Base-by-base conservation (phyloP, 345 rosid genomes). In the Sonneratia caseolaris region DNA sequence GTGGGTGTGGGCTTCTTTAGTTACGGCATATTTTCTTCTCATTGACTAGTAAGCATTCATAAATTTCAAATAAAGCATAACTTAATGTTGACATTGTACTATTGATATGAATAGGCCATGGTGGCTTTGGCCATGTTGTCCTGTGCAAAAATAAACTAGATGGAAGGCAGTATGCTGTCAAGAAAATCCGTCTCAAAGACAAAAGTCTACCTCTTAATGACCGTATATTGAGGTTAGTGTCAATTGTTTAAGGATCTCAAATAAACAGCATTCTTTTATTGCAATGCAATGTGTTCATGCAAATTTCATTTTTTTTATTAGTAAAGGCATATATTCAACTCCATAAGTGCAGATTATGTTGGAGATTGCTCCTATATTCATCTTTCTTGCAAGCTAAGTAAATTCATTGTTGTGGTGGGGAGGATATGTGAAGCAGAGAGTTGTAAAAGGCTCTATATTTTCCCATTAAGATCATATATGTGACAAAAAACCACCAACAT, bases 91-190 rank as follows among this genome's bases (percentile, higher is more conserved):
- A 53, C 1, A 22, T 13, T 70, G 2, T 36, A 24, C 16, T 67
- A 36, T 49, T 45, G 22, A 49, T 35, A 42, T 55, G 66, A 13
- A 73, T 79, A 94, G 98, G 98, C 70, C 98, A 90, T 77, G 98
- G 98, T 71, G 96, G 96, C 77, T 94, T 94, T 73, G 98, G 95
- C 62, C 95, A 86, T 75, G 98, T 94, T 74, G 93, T 94, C 7
- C 76, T 94, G 51, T 91, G 98, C 84, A 89, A 91, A 86, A 94
- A 94, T 84, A 94, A 94, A 81, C 80, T 94, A 73, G 98, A 94
- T 80, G 98, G 98, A 76, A 91, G 98, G 74, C 97, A 94, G 68
- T 94, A 94, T 82, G 98, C 98, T 2, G 88, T 94, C 75, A 94
- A 94, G 86, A 94, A 94, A 85, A 91, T 94, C 78, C 91, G 89